phyloP scores from a whole-genome alignment of 164 flowering plant genomes.

The Echeveria elegans region DNA sequence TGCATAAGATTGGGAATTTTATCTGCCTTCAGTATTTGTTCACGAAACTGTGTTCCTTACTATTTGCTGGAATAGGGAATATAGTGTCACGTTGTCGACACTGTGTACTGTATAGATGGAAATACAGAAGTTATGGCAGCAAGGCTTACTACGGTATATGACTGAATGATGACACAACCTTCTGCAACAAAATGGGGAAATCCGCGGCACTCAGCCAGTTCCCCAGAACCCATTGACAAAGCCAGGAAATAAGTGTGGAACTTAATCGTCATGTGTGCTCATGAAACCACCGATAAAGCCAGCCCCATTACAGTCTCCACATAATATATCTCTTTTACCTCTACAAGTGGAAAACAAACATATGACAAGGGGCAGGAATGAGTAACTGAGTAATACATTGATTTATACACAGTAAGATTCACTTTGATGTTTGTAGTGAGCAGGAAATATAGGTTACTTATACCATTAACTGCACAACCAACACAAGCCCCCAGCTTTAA shows the following conservation, averaged over 20 bases:
- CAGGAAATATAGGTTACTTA: background rate
- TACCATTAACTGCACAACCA: constrained; percentile 86
- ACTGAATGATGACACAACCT: too few relatives aligned
- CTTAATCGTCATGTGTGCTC: constrained; percentile 44
- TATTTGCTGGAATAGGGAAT: background rate
- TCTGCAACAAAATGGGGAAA: too few relatives aligned
- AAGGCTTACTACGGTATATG: background rate
- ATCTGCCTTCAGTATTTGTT: background rate
- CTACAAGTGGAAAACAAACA: constrained; percentile 28
- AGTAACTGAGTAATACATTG: background rate
- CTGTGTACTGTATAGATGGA: background rate
- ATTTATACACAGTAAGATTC: background rate
- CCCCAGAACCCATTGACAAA: constrained; percentile 85
- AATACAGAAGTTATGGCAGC: background rate
- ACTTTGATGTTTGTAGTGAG: background rate
- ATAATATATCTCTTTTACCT: constrained; percentile 68
- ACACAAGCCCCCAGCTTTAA: constrained; percentile 79
- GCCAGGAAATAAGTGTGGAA: constrained; percentile 32
- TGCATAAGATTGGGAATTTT: too few relatives aligned
- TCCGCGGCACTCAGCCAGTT: constrained; percentile 25
- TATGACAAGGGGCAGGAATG: background rate
- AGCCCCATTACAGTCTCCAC: constrained; percentile 87
- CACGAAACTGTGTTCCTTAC: background rate
- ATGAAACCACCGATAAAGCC: constrained; percentile 87
- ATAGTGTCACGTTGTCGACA: too few relatives aligned